Percentiles rank a stretch among this genome's conserved stretches.
Conservation (phyloP, 208 protist genomes). For the Leishmania arabica region DNA sequence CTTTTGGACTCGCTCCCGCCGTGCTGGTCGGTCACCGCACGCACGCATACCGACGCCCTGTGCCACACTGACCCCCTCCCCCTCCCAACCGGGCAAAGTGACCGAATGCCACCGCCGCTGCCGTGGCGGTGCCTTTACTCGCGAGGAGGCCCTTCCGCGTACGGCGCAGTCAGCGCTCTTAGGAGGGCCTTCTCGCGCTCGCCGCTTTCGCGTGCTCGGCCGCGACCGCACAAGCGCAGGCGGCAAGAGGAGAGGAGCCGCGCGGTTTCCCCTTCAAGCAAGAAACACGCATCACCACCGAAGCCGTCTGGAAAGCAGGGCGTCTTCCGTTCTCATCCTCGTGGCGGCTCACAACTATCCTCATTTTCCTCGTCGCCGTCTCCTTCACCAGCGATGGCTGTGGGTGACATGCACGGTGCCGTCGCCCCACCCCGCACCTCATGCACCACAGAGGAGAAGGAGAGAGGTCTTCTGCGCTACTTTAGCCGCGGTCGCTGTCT, state of each 20-base stretch:
- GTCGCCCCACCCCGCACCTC: background rate
- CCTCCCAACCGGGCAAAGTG: background rate
- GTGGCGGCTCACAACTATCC: background rate
- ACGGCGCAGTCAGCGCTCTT: background rate
- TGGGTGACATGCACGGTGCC: background rate
- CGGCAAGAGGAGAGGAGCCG: background rate
- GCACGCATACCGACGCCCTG: background rate
- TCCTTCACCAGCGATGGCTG: background rate
- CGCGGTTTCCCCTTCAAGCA: background rate
- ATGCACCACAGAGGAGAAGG: conserved; percentile 5
- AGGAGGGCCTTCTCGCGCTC: background rate
- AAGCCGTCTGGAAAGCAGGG: background rate
- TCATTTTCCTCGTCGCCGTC: background rate
- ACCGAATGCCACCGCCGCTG: background rate
- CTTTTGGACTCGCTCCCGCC: background rate
- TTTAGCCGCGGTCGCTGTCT: conserved; percentile 24
- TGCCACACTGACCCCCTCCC: background rate
- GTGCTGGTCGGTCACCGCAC: background rate
- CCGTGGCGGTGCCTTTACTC: background rate
- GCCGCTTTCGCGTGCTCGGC: background rate
- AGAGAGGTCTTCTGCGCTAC: conserved; percentile 31
- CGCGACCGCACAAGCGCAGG: background rate
- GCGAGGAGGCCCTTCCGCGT: background rate
- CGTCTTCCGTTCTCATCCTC: background rate
- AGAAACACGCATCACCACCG: background rate